Evolutionary conservation across 441 rosid species (phyloP), one percentile per base, ranked within the genome.

Genomic region (Flueggea neowawraea): DNA sequence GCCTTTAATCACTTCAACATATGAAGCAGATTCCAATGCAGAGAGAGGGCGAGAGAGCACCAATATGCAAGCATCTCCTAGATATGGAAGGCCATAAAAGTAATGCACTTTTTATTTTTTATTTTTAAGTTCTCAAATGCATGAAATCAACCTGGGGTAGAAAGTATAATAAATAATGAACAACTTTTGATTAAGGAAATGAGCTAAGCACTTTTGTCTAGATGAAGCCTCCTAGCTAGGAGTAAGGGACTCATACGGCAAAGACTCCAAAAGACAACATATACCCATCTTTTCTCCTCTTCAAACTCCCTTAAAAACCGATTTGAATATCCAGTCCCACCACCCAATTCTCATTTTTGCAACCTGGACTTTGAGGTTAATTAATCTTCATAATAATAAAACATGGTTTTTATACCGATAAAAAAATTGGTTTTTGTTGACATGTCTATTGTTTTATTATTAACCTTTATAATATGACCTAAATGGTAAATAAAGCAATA

Each of bases 161-260:
- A 55, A 79, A 77, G 74, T 76, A 77, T 66, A 71, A 43, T 3
- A 43, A 82, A 80, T 75, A 76, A 80, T 80, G 62, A 50, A 58
- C 69, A 62, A 75, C 84, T 80, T 78, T 80, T 59, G 52, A 67
- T 71, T 71, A 67, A 61, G 78, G 73, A 74, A 73, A 58, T 63
- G 78, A 54, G 56, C 73, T 52, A 64, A 71, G 15, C 28, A 69
- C 83, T 84, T 84, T 84, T 81, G 83, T 81, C 83, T 68, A 60
- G 61, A 55, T 62, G 68, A 81, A 84, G 84, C 66, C 76, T 77
- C 78, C 80, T 69, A n/a, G n/a, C n/a, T n/a, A 52, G 79, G 77
- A 73, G 68, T 72, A 63, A 65, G 82, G 74, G 69, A 69, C 71
- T 71, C 55, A 11, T 45, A 60, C 14, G 12, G 5, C 3, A n/a